Evolutionary conservation across 2,329 filamentous ascomycete species (phyloP).

Genomic region (Stemphylium vesicarium): DNA sequence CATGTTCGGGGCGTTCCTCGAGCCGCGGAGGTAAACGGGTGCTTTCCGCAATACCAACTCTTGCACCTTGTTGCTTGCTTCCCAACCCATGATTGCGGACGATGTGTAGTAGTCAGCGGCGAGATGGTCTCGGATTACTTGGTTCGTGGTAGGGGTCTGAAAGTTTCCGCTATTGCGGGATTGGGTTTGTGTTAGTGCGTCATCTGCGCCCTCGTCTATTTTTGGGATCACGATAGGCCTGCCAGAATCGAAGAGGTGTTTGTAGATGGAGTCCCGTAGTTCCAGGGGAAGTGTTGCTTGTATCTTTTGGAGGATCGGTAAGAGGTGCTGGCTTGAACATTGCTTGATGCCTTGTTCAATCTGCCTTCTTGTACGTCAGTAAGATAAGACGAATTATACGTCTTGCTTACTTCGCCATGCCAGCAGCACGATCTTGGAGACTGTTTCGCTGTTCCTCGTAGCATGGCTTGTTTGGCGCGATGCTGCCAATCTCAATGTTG

Average conservation of each 20-base stretch:
- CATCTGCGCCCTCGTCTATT: not conserved
- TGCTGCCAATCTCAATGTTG: not conserved
- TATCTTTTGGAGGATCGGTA: not conserved
- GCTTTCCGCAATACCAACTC: not conserved
- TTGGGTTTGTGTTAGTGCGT: not conserved
- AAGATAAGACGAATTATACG: not conserved
- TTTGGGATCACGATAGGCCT: not conserved
- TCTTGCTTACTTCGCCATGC: too few relatives aligned
- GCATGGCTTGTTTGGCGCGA: not conserved
- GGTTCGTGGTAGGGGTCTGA: not conserved
- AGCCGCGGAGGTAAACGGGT: not conserved
- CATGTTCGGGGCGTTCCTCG: not conserved
- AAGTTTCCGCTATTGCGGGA: not conserved
- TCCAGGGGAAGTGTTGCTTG: too few relatives aligned
- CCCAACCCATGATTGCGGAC: not conserved
- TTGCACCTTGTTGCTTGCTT: not conserved
- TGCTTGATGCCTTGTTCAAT: not conserved
- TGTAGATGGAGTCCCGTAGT: not conserved
- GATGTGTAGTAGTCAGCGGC: not conserved
- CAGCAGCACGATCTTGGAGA: not conserved
- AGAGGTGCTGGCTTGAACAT: not conserved
- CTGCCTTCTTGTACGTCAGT: not conserved
- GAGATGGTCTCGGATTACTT: not conserved
- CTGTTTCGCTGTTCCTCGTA: not conserved
- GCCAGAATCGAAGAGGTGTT: not conserved